phyloP scores from a whole-genome alignment of 2,329 filamentous ascomycete genomes.

The Reticulascus tulasneorum region DNA sequence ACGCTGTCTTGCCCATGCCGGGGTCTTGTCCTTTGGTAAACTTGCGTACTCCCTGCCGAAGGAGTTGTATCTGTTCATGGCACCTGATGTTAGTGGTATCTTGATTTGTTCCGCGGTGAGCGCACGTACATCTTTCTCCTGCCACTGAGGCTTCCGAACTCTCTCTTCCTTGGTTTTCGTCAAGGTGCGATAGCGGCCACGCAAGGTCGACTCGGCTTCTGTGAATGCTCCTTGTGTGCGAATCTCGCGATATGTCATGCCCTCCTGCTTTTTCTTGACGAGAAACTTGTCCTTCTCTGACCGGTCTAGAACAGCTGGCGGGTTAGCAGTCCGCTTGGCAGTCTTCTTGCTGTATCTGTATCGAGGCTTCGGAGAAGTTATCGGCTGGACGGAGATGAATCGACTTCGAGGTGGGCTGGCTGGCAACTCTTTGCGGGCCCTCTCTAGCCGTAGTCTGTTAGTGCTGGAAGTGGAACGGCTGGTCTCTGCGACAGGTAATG shows the following conservation, averaged over 20 bases:
- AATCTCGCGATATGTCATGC: conserved; percentile 65
- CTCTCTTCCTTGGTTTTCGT: conserved; percentile 60
- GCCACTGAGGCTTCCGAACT: conserved; percentile 65
- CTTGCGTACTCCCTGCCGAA: conserved; percentile 39
- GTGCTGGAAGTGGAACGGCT: too few species aligned
- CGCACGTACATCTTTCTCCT: conserved; percentile 56
- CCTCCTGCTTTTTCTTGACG: conserved; percentile 47
- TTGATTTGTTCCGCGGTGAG: not conserved
- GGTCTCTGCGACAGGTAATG: not conserved
- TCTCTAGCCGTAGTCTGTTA: not conserved
- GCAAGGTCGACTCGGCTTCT: conserved; percentile 68
- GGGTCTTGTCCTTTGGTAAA: conserved; percentile 25
- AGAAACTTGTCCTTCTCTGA: conserved; percentile 43
- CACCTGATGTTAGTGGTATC: not conserved
- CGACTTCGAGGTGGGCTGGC: too few species aligned
- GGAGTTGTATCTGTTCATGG: conserved; percentile 40
- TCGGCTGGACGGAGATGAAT: not conserved
- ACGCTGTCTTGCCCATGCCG: conserved; percentile 40
- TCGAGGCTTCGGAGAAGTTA: not conserved
- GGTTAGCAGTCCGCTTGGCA: not conserved
- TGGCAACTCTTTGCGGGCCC: too few species aligned
- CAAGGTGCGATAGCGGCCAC: conserved; percentile 62
- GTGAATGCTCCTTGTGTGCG: conserved; percentile 47
- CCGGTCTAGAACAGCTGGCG: conserved; percentile 3
- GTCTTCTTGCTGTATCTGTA: too few species aligned